phyloP scores from a whole-genome alignment of 2,329 filamentous ascomycete species.

The Trichoderma koningiopsis region DNA sequence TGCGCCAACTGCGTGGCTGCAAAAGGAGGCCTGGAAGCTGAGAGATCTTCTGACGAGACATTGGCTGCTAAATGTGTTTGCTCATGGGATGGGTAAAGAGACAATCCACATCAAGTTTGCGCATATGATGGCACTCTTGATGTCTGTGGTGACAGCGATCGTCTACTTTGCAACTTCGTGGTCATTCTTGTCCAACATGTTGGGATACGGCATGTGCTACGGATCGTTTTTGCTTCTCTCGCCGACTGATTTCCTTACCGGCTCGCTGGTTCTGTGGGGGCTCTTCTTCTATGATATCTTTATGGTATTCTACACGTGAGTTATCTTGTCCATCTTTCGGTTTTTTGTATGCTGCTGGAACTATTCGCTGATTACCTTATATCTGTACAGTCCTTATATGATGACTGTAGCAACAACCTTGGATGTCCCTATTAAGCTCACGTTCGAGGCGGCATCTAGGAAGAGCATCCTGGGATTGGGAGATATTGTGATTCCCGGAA shows the following conservation, averaged over 20 bases:
- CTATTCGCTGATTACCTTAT: constrained; percentile 29
- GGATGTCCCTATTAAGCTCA: constrained; percentile 89
- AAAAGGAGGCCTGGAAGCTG: constrained; percentile 48
- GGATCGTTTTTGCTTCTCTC: constrained; percentile 80
- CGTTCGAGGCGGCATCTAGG: constrained; percentile 70
- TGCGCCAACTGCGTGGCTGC: constrained; percentile 33
- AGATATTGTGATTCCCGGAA: constrained; percentile 91
- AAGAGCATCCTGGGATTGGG: constrained; percentile 84
- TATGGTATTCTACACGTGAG: constrained; percentile 82
- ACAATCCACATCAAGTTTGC: constrained; percentile 58
- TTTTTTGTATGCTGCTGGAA: background rate
- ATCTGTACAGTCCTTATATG: constrained; percentile 67
- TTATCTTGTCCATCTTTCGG: constrained; percentile 27
- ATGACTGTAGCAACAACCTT: constrained; percentile 83
- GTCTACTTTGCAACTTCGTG: constrained; percentile 67
- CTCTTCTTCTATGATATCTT: constrained; percentile 96
- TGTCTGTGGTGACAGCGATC: constrained; percentile 57
- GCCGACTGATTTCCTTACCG: constrained; percentile 83
- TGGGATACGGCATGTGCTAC: constrained; percentile 88
- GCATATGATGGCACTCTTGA: constrained; percentile 57
- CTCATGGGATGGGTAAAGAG: constrained; percentile 54
- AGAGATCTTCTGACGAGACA: constrained; percentile 53
- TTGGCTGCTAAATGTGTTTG: constrained; percentile 52
- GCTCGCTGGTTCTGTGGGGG: constrained; percentile 72
- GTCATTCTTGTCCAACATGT: constrained; percentile 72